A percentile compares a stretch with the other conserved stretches of the same genome.
phyloP scores from a whole-genome alignment of 257 asterid species.

The Vinca minor region DNA sequence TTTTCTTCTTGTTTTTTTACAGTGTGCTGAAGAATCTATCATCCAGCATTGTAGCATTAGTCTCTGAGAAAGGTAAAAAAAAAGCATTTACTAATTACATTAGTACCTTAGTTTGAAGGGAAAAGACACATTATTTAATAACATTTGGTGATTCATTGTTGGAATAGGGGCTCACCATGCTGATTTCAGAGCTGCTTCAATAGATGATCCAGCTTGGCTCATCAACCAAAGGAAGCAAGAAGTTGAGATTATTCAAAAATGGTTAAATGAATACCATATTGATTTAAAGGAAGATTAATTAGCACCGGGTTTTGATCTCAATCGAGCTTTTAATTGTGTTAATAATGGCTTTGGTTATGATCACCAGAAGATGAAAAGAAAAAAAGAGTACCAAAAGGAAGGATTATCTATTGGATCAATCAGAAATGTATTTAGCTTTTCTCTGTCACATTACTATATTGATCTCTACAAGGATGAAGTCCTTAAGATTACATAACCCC shows the following conservation, averaged over 20 bases:
- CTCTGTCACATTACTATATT: too few relatives aligned
- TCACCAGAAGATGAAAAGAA: too few relatives aligned
- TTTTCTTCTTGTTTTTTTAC: conserved; percentile 10
- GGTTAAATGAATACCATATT: conserved; percentile 46
- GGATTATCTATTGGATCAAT: too few relatives aligned
- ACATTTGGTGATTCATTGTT: not conserved
- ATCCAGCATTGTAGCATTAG: conserved; percentile 57
- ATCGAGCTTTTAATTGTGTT: too few relatives aligned
- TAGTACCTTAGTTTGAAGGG: not conserved
- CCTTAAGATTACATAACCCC: too few relatives aligned
- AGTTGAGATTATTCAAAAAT: conserved; percentile 42
- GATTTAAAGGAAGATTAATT: conserved; percentile 32
- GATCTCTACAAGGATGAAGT: too few relatives aligned
- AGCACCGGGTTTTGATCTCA: too few relatives aligned
- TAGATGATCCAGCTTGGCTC: conserved; percentile 56
- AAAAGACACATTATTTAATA: not conserved
- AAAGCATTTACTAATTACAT: not conserved
- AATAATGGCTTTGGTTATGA: too few relatives aligned
- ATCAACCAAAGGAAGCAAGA: conserved; percentile 49
- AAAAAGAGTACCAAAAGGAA: too few relatives aligned
- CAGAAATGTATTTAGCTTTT: too few relatives aligned
- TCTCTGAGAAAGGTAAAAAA: conserved; percentile 47
- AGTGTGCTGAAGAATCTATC: conserved; percentile 65
- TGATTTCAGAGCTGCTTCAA: conserved; percentile 49
- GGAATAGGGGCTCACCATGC: conserved; percentile 62